Evolutionary conservation across 2,329 filamentous ascomycete species (phyloP).

Genomic region (Plenodomus biglobosus): DNA sequence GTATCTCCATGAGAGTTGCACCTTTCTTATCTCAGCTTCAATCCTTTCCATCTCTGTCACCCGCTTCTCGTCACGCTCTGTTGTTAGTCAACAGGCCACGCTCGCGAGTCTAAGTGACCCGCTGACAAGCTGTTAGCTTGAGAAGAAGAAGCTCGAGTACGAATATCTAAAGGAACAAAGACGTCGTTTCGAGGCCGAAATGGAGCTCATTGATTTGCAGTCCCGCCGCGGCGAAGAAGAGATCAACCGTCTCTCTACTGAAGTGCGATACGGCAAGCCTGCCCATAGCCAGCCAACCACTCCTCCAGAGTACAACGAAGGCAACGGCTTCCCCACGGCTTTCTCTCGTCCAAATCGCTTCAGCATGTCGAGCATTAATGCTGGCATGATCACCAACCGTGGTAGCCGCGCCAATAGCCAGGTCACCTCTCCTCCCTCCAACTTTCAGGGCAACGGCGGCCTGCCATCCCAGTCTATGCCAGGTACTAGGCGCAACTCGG

Average conservation of each 20-base stretch:
- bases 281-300: constrained; percentile 90
- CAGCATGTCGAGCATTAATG: constrained; percentile 77
- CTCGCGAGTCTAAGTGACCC: constrained; percentile 18
- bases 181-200: constrained; percentile 85
- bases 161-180: constrained; percentile 88
- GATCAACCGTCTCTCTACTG: constrained; percentile 80
- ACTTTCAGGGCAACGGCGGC: constrained; percentile 57
- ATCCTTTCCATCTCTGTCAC: constrained; percentile 17
- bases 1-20: constrained; percentile 16
- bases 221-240: constrained; percentile 81
- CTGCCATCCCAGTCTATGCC: constrained; percentile 84
- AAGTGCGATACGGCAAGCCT: constrained; percentile 67
- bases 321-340: constrained; percentile 72
- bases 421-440: constrained; percentile 70
- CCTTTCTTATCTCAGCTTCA: constrained; percentile 4
- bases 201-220: constrained; percentile 85
- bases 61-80: constrained; percentile 11
- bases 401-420: constrained; percentile 76
- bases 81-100: constrained; percentile 15
- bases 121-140: constrained; percentile 63
- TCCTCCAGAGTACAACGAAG: constrained; percentile 86
- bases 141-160: constrained; percentile 91
- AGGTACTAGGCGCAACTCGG: constrained; percentile 83
- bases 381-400: constrained; percentile 65
- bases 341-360: constrained; percentile 85